Evolutionary conservation across 2,329 filamentous ascomycete genomes (phyloP).

Genomic region (Pseudophaeomoniella oleicola): DNA sequence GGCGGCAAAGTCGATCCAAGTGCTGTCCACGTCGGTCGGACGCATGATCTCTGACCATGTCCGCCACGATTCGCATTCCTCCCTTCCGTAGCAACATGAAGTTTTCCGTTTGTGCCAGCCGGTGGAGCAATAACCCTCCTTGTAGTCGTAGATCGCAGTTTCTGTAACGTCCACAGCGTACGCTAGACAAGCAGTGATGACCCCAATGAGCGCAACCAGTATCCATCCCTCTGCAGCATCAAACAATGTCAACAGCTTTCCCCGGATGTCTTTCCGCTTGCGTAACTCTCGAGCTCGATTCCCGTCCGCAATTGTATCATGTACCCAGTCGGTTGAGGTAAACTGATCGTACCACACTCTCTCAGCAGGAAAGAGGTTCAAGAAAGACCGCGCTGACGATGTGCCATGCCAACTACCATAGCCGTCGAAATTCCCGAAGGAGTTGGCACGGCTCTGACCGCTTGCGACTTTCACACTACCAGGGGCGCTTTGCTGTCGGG

Average conservation of each 20-base stretch:
- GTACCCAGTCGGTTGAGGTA: conserved; percentile 94
- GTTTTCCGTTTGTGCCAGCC: conserved; percentile 64
- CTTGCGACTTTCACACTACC: conserved; percentile 23
- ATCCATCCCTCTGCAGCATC: conserved; percentile 92
- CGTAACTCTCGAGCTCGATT: conserved; percentile 75
- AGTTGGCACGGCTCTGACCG: conserved; percentile 35
- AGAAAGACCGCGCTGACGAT: conserved; percentile 46
- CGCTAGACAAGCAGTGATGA: conserved; percentile 69
- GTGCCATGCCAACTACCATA: conserved; percentile 29
- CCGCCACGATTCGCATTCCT: conserved; percentile 43
- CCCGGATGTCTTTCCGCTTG: conserved; percentile 67
- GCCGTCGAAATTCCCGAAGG: conserved; percentile 18
- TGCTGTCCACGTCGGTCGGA: conserved; percentile 29
- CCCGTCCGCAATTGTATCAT: conserved; percentile 90
- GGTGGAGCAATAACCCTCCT: conserved; percentile 67
- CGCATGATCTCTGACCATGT: conserved; percentile 52
- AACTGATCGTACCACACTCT: conserved; percentile 98
- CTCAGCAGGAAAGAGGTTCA: conserved; percentile 59
- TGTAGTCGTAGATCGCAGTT: conserved; percentile 72
- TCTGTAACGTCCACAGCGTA: conserved; percentile 85
- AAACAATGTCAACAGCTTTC: conserved; percentile 60
- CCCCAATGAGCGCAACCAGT: conserved; percentile 76
- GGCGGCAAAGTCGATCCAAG: conserved; percentile 62
- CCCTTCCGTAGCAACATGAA: conserved; percentile 43
- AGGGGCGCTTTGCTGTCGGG: conserved; percentile 19